phyloP scores from a whole-genome alignment of 1,284 basidiomycete genomes.

The Irpex rosettiformis region DNA sequence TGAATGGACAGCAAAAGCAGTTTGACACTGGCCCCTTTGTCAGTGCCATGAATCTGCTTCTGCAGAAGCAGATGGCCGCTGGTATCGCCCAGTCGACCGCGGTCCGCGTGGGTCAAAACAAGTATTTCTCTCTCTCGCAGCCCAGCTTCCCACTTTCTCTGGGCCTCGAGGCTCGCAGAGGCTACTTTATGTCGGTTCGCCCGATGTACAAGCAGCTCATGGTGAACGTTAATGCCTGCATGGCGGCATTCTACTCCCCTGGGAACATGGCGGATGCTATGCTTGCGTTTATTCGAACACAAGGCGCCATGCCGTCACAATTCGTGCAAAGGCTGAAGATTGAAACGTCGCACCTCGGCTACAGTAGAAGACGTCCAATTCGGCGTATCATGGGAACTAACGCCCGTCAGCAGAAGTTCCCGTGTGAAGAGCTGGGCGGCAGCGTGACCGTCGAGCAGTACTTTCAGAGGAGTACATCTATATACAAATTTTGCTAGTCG shows the following conservation, averaged over 20 bases:
- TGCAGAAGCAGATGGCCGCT: slow-evolving; percentile 63
- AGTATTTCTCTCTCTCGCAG: slow-evolving; percentile 53
- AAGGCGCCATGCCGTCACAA: slow-evolving; percentile 45
- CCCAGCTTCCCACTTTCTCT: slow-evolving; percentile 33
- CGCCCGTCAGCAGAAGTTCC: slow-evolving; percentile 45
- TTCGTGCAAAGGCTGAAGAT: slow-evolving; percentile 56
- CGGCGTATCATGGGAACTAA: slow-evolving; percentile 41
- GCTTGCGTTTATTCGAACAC: slow-evolving; percentile 38
- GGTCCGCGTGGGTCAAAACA: slow-evolving; percentile 55
- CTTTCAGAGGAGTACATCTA: slow-evolving; percentile 51
- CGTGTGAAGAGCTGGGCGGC: slow-evolving; percentile 48
- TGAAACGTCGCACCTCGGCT: slow-evolving; percentile 52
- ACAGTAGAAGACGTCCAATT: slow-evolving; percentile 48
- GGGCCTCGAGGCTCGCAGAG: slow-evolving; percentile 57
- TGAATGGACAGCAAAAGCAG: slow-evolving; percentile 42
- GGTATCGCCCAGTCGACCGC: slow-evolving; percentile 44
- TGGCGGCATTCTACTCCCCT: slow-evolving; percentile 66
- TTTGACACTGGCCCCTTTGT: slow-evolving; percentile 52
- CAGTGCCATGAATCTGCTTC: slow-evolving; percentile 62
- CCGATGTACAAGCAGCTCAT: slow-evolving; percentile 62
- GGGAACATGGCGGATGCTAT: slow-evolving; percentile 60
- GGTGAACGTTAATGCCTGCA: slow-evolving; percentile 73
- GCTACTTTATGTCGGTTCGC: slow-evolving; percentile 66
- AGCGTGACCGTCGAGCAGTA: slow-evolving; percentile 57
- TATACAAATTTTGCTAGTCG: not conserved